phyloP scores from a whole-genome alignment of 805 yeast species.

The Schizosaccharomyces cryophilus region DNA sequence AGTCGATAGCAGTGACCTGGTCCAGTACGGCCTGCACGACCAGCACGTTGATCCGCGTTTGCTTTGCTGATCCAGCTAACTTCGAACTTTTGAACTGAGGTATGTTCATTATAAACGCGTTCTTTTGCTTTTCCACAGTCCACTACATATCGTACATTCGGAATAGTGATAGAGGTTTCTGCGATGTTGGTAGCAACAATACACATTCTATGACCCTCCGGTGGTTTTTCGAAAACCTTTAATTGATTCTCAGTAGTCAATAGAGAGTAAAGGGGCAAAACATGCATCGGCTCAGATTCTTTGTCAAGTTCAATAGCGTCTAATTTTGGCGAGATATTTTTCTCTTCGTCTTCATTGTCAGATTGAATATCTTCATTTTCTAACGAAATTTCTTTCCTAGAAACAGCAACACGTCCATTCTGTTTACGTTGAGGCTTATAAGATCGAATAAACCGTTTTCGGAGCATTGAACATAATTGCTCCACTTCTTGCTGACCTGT shows the following conservation, averaged over 20 bases:
- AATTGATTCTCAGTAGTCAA: constrained; percentile 87
- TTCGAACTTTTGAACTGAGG: constrained; percentile 82
- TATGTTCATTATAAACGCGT: constrained; percentile 51
- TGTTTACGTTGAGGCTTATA: background rate
- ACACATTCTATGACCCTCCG: constrained; percentile 64
- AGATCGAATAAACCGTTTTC: constrained; percentile 38
- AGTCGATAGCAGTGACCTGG: constrained; percentile 93
- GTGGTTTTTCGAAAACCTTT: constrained; percentile 73
- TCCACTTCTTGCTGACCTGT: constrained; percentile 89
- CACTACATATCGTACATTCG: constrained; percentile 80
- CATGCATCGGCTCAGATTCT: constrained; percentile 45
- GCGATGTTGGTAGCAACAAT: constrained; percentile 95
- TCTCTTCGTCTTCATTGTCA: constrained; percentile 11
- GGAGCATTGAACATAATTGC: constrained; percentile 42
- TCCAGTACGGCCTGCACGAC: constrained; percentile 96
- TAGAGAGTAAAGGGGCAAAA: constrained; percentile 74
- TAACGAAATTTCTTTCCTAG: constrained; percentile 35
- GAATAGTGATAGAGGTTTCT: constrained; percentile 89
- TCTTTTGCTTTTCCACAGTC: constrained; percentile 91
- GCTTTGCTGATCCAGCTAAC: constrained; percentile 87
- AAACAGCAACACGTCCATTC: constrained; percentile 20
- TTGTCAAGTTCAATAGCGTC: constrained; percentile 10
- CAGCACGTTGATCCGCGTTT: constrained; percentile 81
- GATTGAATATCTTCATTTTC: constrained; percentile 77
- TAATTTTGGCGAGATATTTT: constrained; percentile 7